Evolutionary conservation across 768 basidiomycete species (phyloP).

Genomic region (Mycena rosella): DNA sequence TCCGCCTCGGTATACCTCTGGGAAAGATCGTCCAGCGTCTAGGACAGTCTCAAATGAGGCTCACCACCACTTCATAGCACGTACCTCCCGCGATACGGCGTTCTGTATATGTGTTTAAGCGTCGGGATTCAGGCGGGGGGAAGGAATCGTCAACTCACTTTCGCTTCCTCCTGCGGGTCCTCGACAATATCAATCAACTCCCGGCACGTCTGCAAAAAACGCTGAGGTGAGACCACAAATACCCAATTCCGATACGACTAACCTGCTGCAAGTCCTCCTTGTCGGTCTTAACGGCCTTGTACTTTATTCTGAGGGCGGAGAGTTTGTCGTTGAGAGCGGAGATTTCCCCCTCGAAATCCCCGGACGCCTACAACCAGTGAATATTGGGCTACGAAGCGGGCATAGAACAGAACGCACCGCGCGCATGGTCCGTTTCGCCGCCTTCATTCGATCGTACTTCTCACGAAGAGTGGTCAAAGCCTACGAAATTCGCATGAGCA

Average conservation of each 20-base stretch:
- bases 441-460: conserved; percentile 9
- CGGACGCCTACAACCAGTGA: background rate
- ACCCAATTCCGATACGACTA: background rate
- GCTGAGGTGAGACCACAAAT: background rate
- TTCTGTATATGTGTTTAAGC: background rate
- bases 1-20: background rate
- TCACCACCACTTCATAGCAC: background rate
- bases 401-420: background rate
- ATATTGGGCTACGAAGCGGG: background rate
- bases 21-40: background rate
- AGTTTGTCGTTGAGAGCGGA: background rate
- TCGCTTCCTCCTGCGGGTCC: background rate
- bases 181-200: conserved; percentile 17
- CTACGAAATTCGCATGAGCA: background rate
- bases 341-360: background rate
- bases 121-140: background rate
- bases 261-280: conserved; percentile 19
- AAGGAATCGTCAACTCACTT: background rate
- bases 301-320: background rate
- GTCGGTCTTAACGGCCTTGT: background rate
- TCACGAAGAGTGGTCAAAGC: background rate
- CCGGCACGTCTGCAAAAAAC: conserved; percentile 7
- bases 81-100: background rate
- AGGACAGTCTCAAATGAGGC: background rate
- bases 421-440: background rate